These are phyloP conservation scores for Byssoonygena ceratinophila DNA, from an alignment of 2,329 filamentous ascomycete genomes.

Conservation along the genomic window DNA sequence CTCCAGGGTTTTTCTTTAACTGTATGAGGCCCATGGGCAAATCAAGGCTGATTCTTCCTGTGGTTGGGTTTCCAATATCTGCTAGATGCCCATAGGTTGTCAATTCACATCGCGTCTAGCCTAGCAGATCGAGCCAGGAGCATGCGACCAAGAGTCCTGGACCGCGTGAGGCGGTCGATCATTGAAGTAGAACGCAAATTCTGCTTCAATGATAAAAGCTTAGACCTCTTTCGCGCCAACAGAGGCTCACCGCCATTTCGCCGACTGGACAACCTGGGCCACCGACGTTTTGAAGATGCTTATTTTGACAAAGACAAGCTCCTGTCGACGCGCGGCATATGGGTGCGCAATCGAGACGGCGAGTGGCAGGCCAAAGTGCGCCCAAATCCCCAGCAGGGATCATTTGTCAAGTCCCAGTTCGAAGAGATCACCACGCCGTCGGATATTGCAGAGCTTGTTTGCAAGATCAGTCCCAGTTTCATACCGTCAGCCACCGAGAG, in stretches of 20 bases:
- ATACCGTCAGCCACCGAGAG: conserved; percentile 10
- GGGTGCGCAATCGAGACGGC: conserved; percentile 21
- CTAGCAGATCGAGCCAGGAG: too few species aligned
- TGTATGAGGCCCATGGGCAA: too few species aligned
- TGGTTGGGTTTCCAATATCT: not conserved
- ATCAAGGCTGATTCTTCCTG: not conserved
- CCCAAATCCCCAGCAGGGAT: conserved; percentile 6
- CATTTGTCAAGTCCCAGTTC: conserved; percentile 21
- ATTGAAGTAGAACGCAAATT: conserved; percentile 24
- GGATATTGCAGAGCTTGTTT: conserved; percentile 16
- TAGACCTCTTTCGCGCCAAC: conserved; percentile 15
- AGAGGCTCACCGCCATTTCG: conserved; percentile 18
- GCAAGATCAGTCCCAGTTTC: conserved; percentile 7
- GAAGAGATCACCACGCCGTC: conserved; percentile 20
- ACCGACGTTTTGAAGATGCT: conserved; percentile 19
- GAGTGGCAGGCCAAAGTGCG: conserved; percentile 23
- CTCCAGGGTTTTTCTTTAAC: too few species aligned
- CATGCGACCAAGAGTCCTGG: conserved; percentile 13
- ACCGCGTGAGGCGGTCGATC: conserved; percentile 13
- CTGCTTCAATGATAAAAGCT: conserved; percentile 14
- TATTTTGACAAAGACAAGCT: conserved; percentile 22
- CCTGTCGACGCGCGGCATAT: conserved; percentile 21
- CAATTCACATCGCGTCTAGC: not conserved
- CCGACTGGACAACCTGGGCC: conserved; percentile 16
- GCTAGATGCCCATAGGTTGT: not conserved